phyloP scores from a whole-genome alignment of 495 filamentous ascomycete species.

The Pseudoneurospora amorphoporcata region DNA sequence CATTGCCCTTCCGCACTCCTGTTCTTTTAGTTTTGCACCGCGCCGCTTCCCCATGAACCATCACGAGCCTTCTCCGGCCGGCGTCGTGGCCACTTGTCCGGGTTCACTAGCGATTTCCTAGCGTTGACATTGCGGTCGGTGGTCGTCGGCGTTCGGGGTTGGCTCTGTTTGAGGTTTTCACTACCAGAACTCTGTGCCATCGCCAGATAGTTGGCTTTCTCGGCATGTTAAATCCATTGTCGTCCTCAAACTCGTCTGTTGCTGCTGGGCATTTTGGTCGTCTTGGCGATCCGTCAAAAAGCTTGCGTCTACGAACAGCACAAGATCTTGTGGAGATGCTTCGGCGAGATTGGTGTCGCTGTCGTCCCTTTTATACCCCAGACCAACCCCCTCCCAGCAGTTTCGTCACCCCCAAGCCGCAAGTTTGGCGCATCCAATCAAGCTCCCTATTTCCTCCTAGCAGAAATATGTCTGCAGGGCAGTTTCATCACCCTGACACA shows the following conservation, averaged over 20 bases:
- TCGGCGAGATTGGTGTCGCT: neutral
- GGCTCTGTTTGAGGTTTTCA: neutral
- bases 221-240: neutral
- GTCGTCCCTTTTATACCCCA: neutral
- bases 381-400: neutral
- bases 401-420: neutral
- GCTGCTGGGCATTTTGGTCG: neutral
- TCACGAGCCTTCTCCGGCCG: neutral
- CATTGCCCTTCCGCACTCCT: neutral
- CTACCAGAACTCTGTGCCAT: neutral
- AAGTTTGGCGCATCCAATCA: neutral
- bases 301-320: neutral
- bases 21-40: neutral
- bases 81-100: neutral
- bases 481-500: neutral
- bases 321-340: neutral
- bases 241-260: neutral
- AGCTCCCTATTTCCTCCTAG: neutral
- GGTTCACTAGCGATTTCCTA: neutral
- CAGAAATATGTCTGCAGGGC: neutral
- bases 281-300: neutral
- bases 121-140: neutral
- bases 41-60: neutral
- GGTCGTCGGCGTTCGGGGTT: neutral
- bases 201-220: neutral